Percentiles rank a stretch among this genome's conserved stretches.
These are phyloP conservation scores for Botrytis fragariae DNA, from an alignment of 2,329 filamentous ascomycete species.

Conservation along the genomic window DNA sequence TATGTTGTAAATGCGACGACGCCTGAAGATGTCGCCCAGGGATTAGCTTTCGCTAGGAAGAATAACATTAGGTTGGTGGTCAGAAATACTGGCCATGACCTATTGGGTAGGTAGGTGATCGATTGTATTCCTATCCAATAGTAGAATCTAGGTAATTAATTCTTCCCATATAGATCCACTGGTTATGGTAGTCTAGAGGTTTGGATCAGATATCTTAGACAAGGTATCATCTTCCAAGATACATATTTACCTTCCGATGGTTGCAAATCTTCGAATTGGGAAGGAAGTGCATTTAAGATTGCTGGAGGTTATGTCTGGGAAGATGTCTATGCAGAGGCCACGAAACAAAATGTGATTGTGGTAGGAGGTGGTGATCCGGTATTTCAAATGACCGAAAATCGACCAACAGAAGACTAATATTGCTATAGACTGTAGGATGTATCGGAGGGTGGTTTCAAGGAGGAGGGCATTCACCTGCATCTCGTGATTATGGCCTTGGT, in stretches of 20 bases:
- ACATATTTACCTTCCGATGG: constrained; percentile 26
- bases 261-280: constrained; percentile 37
- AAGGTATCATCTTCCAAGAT: constrained; percentile 28
- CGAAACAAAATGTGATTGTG: constrained; percentile 38
- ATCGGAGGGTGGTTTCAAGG: constrained; percentile 42
- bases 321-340: constrained; percentile 39
- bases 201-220: constrained; percentile 50
- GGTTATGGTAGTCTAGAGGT: constrained; percentile 39
- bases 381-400: neutral
- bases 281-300: constrained; percentile 40
- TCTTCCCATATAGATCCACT: constrained; percentile 27
- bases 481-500: constrained; percentile 43
- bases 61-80: constrained; percentile 45
- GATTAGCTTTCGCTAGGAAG: constrained; percentile 46
- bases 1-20: constrained; percentile 43
- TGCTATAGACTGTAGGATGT: constrained; percentile 38
- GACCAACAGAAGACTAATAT: constrained; percentile 26
- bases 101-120: constrained; percentile 39
- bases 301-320: constrained; percentile 40
- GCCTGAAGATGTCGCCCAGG: constrained; percentile 39
- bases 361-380: constrained; percentile 39
- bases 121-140: neutral
- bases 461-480: constrained; percentile 44
- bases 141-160: constrained; percentile 24
- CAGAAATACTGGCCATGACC: constrained; percentile 48